Evolutionary conservation across 2,329 filamentous ascomycete genomes (phyloP).

Genomic region (Fonsecaea multimorphosa): DNA sequence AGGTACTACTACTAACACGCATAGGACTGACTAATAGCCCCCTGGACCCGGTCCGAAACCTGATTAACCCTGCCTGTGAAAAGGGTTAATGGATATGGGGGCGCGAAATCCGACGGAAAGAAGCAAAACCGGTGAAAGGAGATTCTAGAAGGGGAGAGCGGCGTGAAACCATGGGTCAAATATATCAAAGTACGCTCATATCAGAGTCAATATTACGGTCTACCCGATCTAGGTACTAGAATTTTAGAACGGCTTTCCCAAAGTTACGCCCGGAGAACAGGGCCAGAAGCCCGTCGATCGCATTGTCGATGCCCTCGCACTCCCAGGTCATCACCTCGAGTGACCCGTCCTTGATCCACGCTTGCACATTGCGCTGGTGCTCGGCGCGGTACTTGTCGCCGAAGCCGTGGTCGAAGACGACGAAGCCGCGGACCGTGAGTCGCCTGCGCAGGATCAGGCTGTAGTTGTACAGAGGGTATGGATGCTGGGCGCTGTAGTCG

Average conservation of each 20-base stretch:
- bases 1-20: too few species aligned
- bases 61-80: too few species aligned
- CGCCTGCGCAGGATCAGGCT: conserved; percentile 69
- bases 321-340: conserved; percentile 73
- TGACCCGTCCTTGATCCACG: conserved; percentile 77
- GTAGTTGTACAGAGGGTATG: conserved; percentile 71
- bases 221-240: not conserved
- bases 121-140: not conserved
- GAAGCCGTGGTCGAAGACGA: conserved; percentile 71
- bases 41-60: not conserved
- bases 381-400: conserved; percentile 70
- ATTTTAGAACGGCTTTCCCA: conserved; percentile 80
- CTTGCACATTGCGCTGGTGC: conserved; percentile 75
- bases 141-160: not conserved
- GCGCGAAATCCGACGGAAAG: not conserved
- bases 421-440: conserved; percentile 73
- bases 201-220: too few species aligned
- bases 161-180: not conserved
- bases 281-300: conserved; percentile 72
- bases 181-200: not conserved
- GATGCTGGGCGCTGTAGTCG: conserved; percentile 72
- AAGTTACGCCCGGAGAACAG: conserved; percentile 81
- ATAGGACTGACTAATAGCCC: not conserved
- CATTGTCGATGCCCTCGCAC: conserved; percentile 78
- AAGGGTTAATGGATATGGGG: not conserved